phyloP scores from a whole-genome alignment of 345 rosid species.

The Microthlaspi erraticum region DNA sequence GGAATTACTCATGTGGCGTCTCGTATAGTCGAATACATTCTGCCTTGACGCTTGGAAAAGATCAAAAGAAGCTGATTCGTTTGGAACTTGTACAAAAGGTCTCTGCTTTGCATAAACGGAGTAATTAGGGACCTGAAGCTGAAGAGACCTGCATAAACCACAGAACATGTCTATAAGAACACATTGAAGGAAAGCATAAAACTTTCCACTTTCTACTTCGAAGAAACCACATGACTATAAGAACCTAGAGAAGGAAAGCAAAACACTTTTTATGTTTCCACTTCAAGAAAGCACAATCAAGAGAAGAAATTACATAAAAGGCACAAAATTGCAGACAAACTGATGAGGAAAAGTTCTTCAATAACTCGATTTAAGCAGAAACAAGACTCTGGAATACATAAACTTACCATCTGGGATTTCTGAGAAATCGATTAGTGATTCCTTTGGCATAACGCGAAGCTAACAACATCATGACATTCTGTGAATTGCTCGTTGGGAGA shows the following conservation, averaged over 20 bases:
- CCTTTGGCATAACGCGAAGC: conserved; percentile 32
- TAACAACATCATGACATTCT: conserved; percentile 41
- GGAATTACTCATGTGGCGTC: conserved; percentile 54
- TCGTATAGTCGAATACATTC: conserved; percentile 27
- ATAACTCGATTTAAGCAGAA: background rate
- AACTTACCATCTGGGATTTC: conserved; percentile 33
- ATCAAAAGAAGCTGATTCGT: conserved; percentile 26
- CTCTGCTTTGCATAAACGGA: conserved; percentile 23
- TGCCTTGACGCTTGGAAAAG: conserved; percentile 6
- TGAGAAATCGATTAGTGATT: conserved; percentile 32
- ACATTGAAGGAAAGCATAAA: background rate
- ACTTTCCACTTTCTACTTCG: background rate
- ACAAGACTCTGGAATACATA: background rate
- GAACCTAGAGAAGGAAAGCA: background rate
- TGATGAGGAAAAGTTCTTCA: background rate
- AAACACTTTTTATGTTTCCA: background rate
- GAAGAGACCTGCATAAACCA: conserved; percentile 51
- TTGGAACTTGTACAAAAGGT: conserved; percentile 31
- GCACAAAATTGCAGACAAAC: background rate
- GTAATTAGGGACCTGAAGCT: conserved; percentile 24
- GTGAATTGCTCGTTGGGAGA: background rate
- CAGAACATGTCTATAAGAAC: conserved; percentile 31
- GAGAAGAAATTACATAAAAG: too few species aligned
- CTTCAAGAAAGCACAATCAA: background rate
- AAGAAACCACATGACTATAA: background rate